Percentiles rank a stretch among this genome's conserved stretches.
Evolutionary conservation across 23 red algal genomes (phyloP).

Genomic region (Gracilaria domingensis): DNA sequence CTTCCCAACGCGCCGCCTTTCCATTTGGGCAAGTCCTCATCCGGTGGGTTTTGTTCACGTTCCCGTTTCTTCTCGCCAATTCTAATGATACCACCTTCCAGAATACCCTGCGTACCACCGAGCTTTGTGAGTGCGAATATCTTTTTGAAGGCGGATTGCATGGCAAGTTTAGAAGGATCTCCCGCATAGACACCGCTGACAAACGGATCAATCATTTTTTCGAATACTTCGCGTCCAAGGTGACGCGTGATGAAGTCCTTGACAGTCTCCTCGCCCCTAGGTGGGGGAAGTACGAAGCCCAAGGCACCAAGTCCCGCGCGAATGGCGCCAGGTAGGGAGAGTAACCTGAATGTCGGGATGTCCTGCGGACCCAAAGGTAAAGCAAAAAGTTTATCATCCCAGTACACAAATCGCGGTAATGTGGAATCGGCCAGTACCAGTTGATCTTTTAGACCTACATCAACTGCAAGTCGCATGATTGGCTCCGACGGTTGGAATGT

Average conservation of each 20-base stretch:
- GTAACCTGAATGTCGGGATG: conserved; percentile 78
- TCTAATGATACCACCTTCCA: conserved; percentile 94
- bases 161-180: conserved; percentile 80
- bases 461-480: conserved; percentile 86
- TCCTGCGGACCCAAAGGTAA: conserved; percentile 83
- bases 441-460: conserved; percentile 78
- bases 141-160: conserved; percentile 89
- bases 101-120: conserved; percentile 87
- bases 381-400: conserved; percentile 80
- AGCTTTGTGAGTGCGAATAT: conserved; percentile 83
- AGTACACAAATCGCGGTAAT: conserved; percentile 93
- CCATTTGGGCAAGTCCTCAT: conserved; percentile 75
- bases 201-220: conserved; percentile 95
- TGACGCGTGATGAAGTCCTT: conserved; percentile 96
- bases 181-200: conserved; percentile 96
- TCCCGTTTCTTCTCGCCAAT: conserved; percentile 70
- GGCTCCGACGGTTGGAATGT: conserved; percentile 92
- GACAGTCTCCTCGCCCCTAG: conserved; percentile 77
- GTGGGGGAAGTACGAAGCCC: conserved; percentile 76
- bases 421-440: conserved; percentile 90
- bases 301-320: conserved; percentile 90
- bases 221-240: conserved; percentile 89
- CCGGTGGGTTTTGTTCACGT: conserved; percentile 52
- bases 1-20: conserved; percentile 89
- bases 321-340: conserved; percentile 77